Conservation (phyloP, 176 grass and related monocot species). For the Eleusine coracana region DNA sequence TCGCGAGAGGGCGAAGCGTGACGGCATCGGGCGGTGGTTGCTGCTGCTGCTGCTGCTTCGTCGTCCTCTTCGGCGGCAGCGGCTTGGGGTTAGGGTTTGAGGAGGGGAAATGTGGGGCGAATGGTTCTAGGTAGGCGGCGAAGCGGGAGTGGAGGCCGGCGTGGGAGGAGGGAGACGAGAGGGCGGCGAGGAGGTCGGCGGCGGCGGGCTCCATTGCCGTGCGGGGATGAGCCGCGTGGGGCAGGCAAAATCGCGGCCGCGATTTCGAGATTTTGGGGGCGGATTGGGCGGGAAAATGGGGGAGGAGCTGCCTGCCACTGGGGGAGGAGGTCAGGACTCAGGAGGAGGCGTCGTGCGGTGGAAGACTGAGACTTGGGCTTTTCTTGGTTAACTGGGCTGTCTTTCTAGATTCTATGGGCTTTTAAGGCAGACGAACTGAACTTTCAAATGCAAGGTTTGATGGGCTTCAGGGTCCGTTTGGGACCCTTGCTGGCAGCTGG, state of each 20-base stretch:
- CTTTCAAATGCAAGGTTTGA: neutral
- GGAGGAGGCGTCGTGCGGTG: neutral
- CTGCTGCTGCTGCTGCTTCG: conserved; percentile 45
- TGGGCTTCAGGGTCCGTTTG: no score
- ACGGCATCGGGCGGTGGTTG: conserved; percentile 13
- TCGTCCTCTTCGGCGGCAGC: conserved; percentile 38
- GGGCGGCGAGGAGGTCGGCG: conserved; percentile 54
- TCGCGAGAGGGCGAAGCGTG: conserved; percentile 59
- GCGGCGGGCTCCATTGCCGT: conserved; percentile 65
- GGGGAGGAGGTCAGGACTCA: no score
- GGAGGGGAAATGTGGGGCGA: conserved; percentile 47
- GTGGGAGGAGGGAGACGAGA: conserved; percentile 42
- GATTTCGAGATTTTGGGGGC: neutral
- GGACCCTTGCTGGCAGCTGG: no score
- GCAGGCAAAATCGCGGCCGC: neutral
- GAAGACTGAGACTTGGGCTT: neutral
- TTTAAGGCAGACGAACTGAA: neutral
- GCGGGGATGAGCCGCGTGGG: neutral
- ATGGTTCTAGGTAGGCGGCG: conserved; percentile 66
- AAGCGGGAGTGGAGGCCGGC: conserved; percentile 59
- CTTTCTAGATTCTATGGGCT: neutral
- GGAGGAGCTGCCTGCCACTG: neutral
- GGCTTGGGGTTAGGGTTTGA: conserved; percentile 49
- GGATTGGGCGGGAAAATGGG: conserved; percentile 35
- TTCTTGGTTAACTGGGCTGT: neutral